Base-by-base conservation (phyloP, 2,329 filamentous ascomycete species). In the Colletotrichum lindemuthianum region DNA sequence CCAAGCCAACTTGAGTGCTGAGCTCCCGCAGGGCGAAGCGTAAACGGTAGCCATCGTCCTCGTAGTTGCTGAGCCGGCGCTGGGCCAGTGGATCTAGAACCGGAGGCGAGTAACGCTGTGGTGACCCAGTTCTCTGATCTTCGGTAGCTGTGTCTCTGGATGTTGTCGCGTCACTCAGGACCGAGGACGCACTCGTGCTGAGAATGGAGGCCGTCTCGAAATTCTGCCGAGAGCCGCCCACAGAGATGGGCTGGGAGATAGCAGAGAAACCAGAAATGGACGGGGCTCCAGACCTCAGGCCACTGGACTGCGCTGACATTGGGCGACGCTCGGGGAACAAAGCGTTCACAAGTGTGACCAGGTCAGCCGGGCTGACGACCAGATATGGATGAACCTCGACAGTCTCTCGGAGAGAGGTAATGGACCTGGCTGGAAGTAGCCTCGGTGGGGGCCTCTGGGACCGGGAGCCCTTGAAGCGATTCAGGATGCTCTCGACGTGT, bases 271-370 rank as follows among this genome's bases (percentile, higher is more conserved):
- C 94, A 72, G 80, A 92, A 72, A 83, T 86, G 67, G 83, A 92
- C 77, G 80, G 93, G 52, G 83, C 90, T 72, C 81, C 91, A 70
- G 84, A 93, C 78, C 80, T 85, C 76, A 86, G 83, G 73, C 79
- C 90, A 76, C 81, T 87, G 67, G 80, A 90, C 41, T 86, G 84
- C 60, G 81, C 82, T 1, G 90, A 92, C 40, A 83, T 82, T 2
- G 90, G 88, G 44, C 90, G 82, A 58, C 85, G 84, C 71, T 92
- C 90, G 0, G 94, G 94, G 72, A 94, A 97, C 12, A 97, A 85
- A 10, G 91, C 90, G 75, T 96, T 92, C 67, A 96, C 86, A 70
- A 97, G 79, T 3, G 92, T 94, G 40, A 91, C 82, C 69, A 97
- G 81, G 74, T 97, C 94, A 44, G 91, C 86, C 40, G 92, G 88